Base-by-base conservation (phyloP, 371 early-diverging fungal genomes). In the Blakeslea trispora region DNA sequence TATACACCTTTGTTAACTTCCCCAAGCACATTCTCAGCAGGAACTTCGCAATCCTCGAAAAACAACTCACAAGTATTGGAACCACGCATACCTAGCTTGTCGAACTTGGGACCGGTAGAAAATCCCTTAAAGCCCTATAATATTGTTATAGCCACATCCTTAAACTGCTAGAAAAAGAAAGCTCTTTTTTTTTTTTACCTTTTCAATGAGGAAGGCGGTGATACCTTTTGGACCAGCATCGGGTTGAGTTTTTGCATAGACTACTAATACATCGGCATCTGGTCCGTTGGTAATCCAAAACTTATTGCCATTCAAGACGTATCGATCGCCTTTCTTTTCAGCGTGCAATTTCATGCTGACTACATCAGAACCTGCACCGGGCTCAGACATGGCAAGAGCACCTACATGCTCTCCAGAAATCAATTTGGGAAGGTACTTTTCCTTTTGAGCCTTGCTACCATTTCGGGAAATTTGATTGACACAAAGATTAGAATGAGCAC, bases 261-360 rank as follows among this genome's bases (percentile, higher is more conserved):
- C 96, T 8, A 98, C 91, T 55, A 97, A 69, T 1, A 88, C 88
- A 68, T 97, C 87, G 13, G 96, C 96, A 73, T 95, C 95, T 15
- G 95, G 95, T 3, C 97, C 97, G 77, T 98, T 98, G 40, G 98
- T 98, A 69, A 98, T 98, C 98, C 98, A 98, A 77, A 95, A 86
- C 78, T 96, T 96, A 66, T 87, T 92, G 1, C 93, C 93, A 57
- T 91, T 93, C 50, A 92, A 62, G 5, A 93, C 70, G 66, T 93
- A 96, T 17, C 65, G 67, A 65, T 87, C 87, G 32, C 93, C 95
- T 69, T 88, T 88, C 74, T 85, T 87, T 10, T 91, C 92, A 0
- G 98, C 98, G 5, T 78, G 72, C 41, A 93, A 67, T 64, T 82
- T 83, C 98, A 98, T 98, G 40, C 93, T 92, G 1, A 95, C 95